These are phyloP conservation scores for Populus hybrid DNA, from an alignment of 441 rosid species.

Conservation along the genomic window DNA sequence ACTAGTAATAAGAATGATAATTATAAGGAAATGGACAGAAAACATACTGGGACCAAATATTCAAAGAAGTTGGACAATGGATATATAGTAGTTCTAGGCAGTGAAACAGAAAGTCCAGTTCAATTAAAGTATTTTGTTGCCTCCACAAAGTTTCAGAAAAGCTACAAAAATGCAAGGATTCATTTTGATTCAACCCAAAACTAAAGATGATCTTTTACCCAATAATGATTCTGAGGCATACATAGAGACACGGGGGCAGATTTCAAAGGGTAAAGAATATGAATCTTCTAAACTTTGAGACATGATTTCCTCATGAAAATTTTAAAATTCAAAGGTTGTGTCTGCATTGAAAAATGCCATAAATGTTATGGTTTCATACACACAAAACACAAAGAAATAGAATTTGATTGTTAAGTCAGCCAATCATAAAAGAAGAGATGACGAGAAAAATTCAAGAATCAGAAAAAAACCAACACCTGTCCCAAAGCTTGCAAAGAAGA, in stretches of 20 bases:
- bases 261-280: not conserved
- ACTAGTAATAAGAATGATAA: not conserved
- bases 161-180: not conserved
- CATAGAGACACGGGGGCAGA: not conserved
- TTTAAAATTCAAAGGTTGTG: not conserved
- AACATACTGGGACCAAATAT: too few species aligned
- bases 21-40: not conserved
- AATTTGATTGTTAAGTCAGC: not conserved
- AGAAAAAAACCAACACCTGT: constrained; percentile 48
- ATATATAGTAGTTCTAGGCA: not conserved
- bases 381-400: not conserved
- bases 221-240: not conserved
- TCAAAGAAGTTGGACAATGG: not conserved
- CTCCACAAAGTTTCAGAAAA: not conserved
- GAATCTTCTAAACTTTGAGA: not conserved
- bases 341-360: constrained; percentile 1
- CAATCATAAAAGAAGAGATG: not conserved
- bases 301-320: not conserved
- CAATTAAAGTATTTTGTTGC: not conserved
- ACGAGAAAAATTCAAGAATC: not conserved
- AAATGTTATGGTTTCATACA: not conserved
- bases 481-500: constrained; percentile 75
- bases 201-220: not conserved
- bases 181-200: not conserved
- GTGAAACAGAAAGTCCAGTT: not conserved